phyloP scores from a whole-genome alignment of 2,329 filamentous ascomycete genomes.

The Neurospora sp. region DNA sequence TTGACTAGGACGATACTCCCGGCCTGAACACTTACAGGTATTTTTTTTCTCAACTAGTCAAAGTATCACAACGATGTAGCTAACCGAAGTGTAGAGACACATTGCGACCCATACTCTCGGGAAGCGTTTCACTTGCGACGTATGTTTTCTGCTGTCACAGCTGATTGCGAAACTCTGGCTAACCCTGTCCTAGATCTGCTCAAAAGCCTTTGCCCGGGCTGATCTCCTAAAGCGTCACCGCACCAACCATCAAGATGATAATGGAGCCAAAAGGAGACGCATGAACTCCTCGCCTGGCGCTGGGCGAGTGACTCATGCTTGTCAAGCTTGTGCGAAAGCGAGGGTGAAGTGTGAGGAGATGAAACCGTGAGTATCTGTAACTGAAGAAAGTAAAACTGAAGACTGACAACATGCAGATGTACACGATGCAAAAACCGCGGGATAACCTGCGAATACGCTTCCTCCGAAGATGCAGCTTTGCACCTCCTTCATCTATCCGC shows the following conservation, averaged over 20 bases:
- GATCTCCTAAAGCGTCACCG: slow-evolving; percentile 44
- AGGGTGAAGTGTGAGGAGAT: slow-evolving; percentile 45
- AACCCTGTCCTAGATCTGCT: slow-evolving; percentile 31
- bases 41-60: no score
- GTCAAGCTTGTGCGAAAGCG: slow-evolving; percentile 39
- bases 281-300: slow-evolving; percentile 33
- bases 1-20: slow-evolving; percentile 30
- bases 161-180: slow-evolving; percentile 3
- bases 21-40: slow-evolving; percentile 41
- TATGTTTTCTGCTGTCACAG: slow-evolving; percentile 4
- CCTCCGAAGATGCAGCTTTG: slow-evolving; percentile 30
- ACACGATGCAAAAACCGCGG: slow-evolving; percentile 38
- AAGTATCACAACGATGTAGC: not conserved
- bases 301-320: slow-evolving; percentile 43
- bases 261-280: slow-evolving; percentile 36
- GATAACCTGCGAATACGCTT: slow-evolving; percentile 32
- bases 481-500: slow-evolving; percentile 34
- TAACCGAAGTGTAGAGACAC: slow-evolving; percentile 24
- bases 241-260: slow-evolving; percentile 38
- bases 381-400: not conserved
- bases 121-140: slow-evolving; percentile 36
- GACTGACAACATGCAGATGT: slow-evolving; percentile 23
- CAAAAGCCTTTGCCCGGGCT: slow-evolving; percentile 43
- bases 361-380: slow-evolving; percentile 28
- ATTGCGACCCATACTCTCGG: slow-evolving; percentile 41